These are phyloP conservation scores for Pseudoscleropodium purum DNA, from an alignment of 225 moss, liverwort and hornwort genomes.

Conservation along the genomic window DNA sequence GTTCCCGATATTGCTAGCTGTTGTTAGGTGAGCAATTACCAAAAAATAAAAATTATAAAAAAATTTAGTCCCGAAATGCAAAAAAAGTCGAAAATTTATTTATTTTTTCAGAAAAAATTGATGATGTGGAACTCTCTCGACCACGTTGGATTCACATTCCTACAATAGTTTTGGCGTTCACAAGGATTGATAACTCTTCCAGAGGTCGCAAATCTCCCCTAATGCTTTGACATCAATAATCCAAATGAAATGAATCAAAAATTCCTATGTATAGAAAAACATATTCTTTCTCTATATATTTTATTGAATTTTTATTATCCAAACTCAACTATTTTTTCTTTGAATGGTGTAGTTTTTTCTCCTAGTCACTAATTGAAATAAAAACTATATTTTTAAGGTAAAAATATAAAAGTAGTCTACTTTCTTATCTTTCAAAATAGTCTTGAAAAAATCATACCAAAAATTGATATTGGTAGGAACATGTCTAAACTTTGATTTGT, in stretches of 20 bases:
- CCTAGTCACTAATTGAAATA: neutral
- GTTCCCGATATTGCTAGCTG: no score
- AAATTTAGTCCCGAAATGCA: no score
- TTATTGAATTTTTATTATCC: neutral
- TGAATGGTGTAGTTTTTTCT: accelerated
- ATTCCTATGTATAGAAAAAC: neutral
- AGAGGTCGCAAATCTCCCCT: no score
- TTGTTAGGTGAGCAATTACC: no score
- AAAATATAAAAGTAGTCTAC: neutral
- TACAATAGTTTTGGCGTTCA: no score
- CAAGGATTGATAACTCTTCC: no score
- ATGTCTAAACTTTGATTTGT: neutral
- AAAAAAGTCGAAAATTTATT: no score
- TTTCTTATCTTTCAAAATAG: neutral
- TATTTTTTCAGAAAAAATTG: no score
- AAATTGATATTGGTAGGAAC: accelerated
- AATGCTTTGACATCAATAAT: neutral
- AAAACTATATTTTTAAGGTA: neutral
- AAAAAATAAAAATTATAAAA: no score
- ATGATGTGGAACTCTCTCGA: no score
- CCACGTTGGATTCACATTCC: no score
- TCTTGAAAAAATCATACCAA: neutral
- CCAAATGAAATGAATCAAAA: neutral
- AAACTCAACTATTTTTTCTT: neutral
- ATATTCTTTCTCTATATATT: neutral